phyloP scores from a whole-genome alignment of 2,329 filamentous ascomycete species.

The Aspergillus sp. region DNA sequence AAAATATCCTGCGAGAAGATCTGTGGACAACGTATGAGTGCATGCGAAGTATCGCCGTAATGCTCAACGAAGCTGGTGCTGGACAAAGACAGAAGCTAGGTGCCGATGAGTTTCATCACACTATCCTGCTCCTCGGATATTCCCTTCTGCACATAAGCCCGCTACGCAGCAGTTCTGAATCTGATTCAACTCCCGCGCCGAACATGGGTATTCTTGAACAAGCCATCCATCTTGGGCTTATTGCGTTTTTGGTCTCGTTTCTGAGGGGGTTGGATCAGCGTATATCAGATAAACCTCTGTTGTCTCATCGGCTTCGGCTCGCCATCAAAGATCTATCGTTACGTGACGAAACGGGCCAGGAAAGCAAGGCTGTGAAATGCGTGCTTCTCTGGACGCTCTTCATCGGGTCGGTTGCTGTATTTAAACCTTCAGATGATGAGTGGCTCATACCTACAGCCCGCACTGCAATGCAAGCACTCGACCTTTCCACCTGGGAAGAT shows the following conservation, averaged over 20 bases:
- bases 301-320: neutral
- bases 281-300: neutral
- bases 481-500: neutral
- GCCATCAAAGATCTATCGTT: neutral
- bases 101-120: neutral
- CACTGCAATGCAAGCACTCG: neutral
- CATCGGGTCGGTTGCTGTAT: neutral
- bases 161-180: neutral
- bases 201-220: neutral
- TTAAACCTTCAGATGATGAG: slow-evolving; percentile 1
- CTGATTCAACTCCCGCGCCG: neutral
- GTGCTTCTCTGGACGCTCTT: slow-evolving; percentile 3
- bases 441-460: neutral
- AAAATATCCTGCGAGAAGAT: neutral
- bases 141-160: neutral
- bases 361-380: neutral
- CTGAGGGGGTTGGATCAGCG: slow-evolving; percentile 1
- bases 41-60: neutral
- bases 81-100: neutral
- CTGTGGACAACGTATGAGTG: neutral
- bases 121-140: neutral
- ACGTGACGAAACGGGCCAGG: neutral
- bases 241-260: slow-evolving; percentile 2
- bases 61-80: neutral
- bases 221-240: neutral